These are phyloP conservation scores for Rhizopus delemar DNA, from an alignment of 371 early-diverging fungal species.

Conservation along the genomic window DNA sequence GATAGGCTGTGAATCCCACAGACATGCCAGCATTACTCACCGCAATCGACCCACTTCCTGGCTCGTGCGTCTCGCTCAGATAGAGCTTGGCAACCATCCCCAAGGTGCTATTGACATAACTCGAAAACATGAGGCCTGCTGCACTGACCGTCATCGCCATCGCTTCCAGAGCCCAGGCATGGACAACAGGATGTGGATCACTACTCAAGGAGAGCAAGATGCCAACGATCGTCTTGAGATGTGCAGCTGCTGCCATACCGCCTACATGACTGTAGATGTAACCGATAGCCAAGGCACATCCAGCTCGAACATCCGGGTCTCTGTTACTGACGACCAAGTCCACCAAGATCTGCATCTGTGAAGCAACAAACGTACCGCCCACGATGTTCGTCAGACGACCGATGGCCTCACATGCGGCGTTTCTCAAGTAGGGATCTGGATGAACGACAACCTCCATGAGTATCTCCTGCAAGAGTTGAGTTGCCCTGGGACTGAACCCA, in stretches of 20 bases:
- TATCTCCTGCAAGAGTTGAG: constrained; percentile 56
- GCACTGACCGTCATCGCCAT: constrained; percentile 85
- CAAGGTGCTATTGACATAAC: constrained; percentile 85
- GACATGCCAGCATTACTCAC: constrained; percentile 65
- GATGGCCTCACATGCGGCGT: constrained; percentile 79
- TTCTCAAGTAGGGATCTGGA: constrained; percentile 73
- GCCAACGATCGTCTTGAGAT: constrained; percentile 86
- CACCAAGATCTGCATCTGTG: constrained; percentile 81
- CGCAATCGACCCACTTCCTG: constrained; percentile 63
- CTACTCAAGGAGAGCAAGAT: constrained; percentile 86
- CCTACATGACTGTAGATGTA: constrained; percentile 88
- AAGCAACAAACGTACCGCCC: constrained; percentile 74
- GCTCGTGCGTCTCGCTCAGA: constrained; percentile 86
- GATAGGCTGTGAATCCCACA: constrained; percentile 63
- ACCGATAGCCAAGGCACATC: constrained; percentile 88
- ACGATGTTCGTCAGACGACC: constrained; percentile 81
- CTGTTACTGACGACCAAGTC: constrained; percentile 88
- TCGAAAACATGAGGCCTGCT: constrained; percentile 89
- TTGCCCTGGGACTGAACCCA: constrained; percentile 49
- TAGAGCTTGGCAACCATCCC: constrained; percentile 82
- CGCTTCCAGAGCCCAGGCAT: constrained; percentile 90
- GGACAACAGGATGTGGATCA: constrained; percentile 93
- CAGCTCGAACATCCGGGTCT: constrained; percentile 92
- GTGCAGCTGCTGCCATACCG: constrained; percentile 83
- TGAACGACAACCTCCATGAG: constrained; percentile 70